A percentile compares a stretch with the other conserved stretches of the same genome.
phyloP scores from a whole-genome alignment of 306 rosid genomes.

The Fragaria iinumae region DNA sequence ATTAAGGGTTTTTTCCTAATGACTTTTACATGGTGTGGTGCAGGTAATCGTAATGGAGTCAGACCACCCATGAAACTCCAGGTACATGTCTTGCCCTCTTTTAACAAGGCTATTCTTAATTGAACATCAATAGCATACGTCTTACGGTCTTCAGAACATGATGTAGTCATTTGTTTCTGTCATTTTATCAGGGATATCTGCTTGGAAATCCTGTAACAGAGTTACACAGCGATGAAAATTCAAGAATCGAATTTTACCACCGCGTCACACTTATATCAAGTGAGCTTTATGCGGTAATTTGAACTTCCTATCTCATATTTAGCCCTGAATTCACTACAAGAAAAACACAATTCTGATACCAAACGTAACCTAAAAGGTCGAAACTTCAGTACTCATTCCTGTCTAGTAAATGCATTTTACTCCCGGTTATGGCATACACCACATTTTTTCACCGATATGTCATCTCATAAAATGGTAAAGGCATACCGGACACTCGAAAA shows the following conservation, averaged over 20 bases:
- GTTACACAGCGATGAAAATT: conserved; percentile 11
- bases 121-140: neutral
- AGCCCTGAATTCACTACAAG: neutral
- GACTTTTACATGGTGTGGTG: neutral
- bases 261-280: conserved; percentile 25
- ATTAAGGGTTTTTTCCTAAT: neutral
- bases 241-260: conserved; percentile 22
- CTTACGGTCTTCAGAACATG: neutral
- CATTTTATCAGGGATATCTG: conserved; percentile 29
- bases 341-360: neutral
- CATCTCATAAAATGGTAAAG: too few species aligned
- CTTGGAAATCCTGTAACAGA: conserved; percentile 33
- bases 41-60: conserved; percentile 20
- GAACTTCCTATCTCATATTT: neutral
- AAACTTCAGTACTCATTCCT: neutral
- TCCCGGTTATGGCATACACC: too few species aligned
- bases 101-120: neutral
- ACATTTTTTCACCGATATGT: too few species aligned
- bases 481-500: neutral
- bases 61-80: conserved; percentile 21
- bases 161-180: neutral
- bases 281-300: conserved; percentile 26
- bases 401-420: too few species aligned
- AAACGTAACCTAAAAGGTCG: neutral
- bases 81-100: conserved; percentile 1